A percentile compares a stretch with the other conserved stretches of the same genome.
These are phyloP conservation scores for Lipomyces chichibuensis DNA, from an alignment of 805 yeast genomes.

Conservation along the genomic window DNA sequence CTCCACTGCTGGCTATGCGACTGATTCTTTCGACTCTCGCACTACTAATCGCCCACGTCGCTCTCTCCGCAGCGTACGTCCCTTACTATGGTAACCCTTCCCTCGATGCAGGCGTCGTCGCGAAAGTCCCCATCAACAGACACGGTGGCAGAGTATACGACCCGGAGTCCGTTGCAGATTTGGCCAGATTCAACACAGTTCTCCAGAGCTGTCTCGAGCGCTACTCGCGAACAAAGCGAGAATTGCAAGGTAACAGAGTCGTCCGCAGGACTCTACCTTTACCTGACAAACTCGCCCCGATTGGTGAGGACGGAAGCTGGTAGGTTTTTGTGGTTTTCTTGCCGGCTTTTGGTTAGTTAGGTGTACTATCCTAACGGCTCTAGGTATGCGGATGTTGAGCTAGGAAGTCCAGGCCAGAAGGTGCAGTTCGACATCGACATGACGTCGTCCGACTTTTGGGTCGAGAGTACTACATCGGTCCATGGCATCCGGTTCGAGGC, in stretches of 20 bases:
- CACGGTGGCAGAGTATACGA: constrained; percentile 31
- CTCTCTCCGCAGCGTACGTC: constrained; percentile 10
- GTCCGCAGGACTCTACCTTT: constrained; percentile 31
- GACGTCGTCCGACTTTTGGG: constrained; percentile 35
- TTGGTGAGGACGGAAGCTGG: constrained; percentile 31
- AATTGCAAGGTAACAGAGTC: constrained; percentile 34
- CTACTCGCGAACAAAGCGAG: constrained; percentile 29
- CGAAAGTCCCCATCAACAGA: constrained; percentile 16
- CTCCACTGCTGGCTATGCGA: not conserved
- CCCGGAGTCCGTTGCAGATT: constrained; percentile 26
- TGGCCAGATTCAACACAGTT: constrained; percentile 19
- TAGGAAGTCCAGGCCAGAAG: constrained; percentile 30
- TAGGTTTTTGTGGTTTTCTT: not conserved
- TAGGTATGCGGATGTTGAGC: constrained; percentile 18
- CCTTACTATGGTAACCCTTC: constrained; percentile 17
- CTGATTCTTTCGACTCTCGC: not conserved
- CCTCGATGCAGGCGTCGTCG: constrained; percentile 24
- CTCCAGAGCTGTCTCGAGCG: constrained; percentile 17
- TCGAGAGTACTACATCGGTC: constrained; percentile 32
- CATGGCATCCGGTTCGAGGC: constrained; percentile 30
- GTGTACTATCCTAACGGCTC: not conserved
- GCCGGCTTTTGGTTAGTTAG: not conserved
- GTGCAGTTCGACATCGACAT: constrained; percentile 32
- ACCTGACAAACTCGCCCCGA: constrained; percentile 33
- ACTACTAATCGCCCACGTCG: not conserved